These are phyloP conservation scores for Claviceps sp. DNA, from an alignment of 2,329 filamentous ascomycete species.

Conservation along the genomic window DNA sequence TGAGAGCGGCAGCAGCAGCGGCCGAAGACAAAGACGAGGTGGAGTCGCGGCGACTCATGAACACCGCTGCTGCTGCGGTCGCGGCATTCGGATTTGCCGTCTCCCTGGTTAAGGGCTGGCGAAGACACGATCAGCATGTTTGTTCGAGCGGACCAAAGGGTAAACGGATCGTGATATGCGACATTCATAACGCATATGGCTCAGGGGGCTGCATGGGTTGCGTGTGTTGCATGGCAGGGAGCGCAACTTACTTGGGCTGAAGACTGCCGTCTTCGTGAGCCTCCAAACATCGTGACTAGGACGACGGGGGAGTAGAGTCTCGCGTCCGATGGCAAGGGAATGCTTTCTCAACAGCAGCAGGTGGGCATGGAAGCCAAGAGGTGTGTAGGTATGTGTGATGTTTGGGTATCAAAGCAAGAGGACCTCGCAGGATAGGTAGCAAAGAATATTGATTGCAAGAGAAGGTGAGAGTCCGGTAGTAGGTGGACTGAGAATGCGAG, in stretches of 20 bases:
- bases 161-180: background rate
- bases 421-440: background rate
- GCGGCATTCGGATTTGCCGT: conserved; percentile 61
- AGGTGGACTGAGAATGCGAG: background rate
- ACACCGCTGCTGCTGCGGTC: conserved; percentile 69
- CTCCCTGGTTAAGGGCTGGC: conserved; percentile 47
- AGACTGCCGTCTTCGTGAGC: conserved; percentile 35
- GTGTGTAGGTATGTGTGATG: background rate
- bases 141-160: no score
- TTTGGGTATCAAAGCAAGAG: background rate
- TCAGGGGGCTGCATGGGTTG: background rate
- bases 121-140: background rate
- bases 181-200: background rate
- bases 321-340: background rate
- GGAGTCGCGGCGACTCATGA: conserved; percentile 49
- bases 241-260: conserved; percentile 31
- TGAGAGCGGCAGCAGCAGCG: conserved; percentile 74
- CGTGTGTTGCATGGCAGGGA: no score
- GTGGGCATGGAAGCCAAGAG: conserved; percentile 6
- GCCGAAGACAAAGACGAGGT: conserved; percentile 63
- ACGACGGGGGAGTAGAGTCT: background rate
- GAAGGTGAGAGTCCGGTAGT: background rate
- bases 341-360: conserved; percentile 9
- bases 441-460: background rate
- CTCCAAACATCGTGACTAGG: conserved; percentile 31